Evolutionary conservation across 108 stramenopile species (phyloP).

Genomic region (Skeletonema tropicum): DNA sequence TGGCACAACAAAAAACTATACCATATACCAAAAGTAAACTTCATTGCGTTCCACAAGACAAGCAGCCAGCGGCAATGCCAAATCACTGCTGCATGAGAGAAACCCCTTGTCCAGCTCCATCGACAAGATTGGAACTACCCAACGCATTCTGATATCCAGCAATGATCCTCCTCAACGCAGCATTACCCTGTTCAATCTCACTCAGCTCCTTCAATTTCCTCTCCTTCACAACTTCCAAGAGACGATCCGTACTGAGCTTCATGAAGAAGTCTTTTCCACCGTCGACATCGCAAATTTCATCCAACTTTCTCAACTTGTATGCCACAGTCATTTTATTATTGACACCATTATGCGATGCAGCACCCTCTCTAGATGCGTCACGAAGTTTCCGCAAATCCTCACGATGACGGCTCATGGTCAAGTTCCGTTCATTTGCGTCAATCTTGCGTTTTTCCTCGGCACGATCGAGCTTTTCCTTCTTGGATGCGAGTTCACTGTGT

Average conservation of each 20-base stretch:
- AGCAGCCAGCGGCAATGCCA: background rate
- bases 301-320: conserved; percentile 20
- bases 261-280: conserved; percentile 20
- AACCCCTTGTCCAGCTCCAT: background rate
- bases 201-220: conserved; percentile 16
- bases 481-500: conserved; percentile 43
- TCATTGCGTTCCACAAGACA: background rate
- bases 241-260: conserved; percentile 11
- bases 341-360: background rate
- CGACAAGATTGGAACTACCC: background rate
- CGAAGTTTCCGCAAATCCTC: conserved; percentile 40
- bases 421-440: conserved; percentile 22
- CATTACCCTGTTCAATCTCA: conserved; percentile 19
- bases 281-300: conserved; percentile 16
- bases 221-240: conserved; percentile 11
- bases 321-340: conserved; percentile 15
- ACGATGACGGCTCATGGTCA: conserved; percentile 22
- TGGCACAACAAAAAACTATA: too few relatives aligned
- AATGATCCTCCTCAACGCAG: conserved; percentile 37
- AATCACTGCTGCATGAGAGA: background rate
- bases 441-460: conserved; percentile 32
- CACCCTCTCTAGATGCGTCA: conserved; percentile 14
- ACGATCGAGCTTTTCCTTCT: conserved; percentile 43
- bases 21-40: too few relatives aligned
- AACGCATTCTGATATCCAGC: conserved; percentile 30